phyloP scores from a whole-genome alignment of 495 filamentous ascomycete species.

The Articulospora tetracladia region DNA sequence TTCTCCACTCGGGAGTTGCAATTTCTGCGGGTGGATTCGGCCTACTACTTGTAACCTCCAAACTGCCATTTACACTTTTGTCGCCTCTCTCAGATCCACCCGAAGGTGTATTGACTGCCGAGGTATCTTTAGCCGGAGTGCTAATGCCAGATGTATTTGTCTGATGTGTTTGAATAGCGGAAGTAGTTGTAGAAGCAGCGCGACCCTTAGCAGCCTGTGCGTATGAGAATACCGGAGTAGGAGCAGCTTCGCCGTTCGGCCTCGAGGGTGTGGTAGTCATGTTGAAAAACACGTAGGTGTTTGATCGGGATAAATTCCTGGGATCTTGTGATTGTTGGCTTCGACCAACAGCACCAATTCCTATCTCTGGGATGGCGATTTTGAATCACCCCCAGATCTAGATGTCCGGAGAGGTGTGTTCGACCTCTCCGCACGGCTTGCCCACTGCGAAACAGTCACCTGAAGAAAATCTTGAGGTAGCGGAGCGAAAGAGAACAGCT shows the following conservation, averaged over 20 bases:
- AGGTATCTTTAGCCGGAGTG: constrained; percentile 24
- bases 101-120: constrained; percentile 17
- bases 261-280: constrained; percentile 25
- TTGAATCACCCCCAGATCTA: constrained; percentile 20
- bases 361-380: constrained; percentile 11
- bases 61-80: constrained; percentile 20
- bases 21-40: constrained; percentile 6
- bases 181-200: constrained; percentile 32
- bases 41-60: constrained; percentile 11
- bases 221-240: constrained; percentile 68
- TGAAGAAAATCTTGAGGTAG: neutral
- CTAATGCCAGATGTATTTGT: constrained; percentile 33
- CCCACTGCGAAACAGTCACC: constrained; percentile 12
- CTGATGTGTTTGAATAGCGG: constrained; percentile 21
- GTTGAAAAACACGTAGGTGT: neutral
- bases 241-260: constrained; percentile 10
- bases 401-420: constrained; percentile 34
- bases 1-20: constrained; percentile 25
- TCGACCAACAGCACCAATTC: constrained; percentile 5
- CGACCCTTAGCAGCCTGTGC: constrained; percentile 89
- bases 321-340: neutral
- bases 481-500: neutral
- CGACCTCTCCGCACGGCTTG: constrained; percentile 30
- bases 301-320: neutral
- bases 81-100: constrained; percentile 21